Evolutionary conservation across 129 eudicot genomes (phyloP), one percentile per base, ranked within the genome.

Genomic region (Scalesia atractyloides): DNA sequence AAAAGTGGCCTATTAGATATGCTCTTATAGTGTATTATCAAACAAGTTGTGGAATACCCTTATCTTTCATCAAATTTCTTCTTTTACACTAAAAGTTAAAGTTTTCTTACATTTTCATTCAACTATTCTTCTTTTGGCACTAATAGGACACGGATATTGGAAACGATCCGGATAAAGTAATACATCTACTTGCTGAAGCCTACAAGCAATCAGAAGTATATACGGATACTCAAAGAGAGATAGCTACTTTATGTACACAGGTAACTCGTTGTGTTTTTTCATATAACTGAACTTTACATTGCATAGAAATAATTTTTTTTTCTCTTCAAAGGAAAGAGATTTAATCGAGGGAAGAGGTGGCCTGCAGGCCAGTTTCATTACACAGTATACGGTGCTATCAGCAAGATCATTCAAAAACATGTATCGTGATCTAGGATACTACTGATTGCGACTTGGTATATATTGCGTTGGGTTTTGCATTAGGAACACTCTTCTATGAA

Each of bases 381-480:
- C 74, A 53, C 97, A 91, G 19, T 87, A 86, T 20, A n/a, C 69
- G 9, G 71, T 85, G 52, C 82, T 91, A 43, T 78, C 91, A 3
- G 16, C 76, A 73, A 79, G 97, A 66, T 90, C 95, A 53, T 87
- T 80, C 59, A 64, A 72, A 14, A 87, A 91, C 77, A 87, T 91
- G 97, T 76, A 78, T 64, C 95, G 97, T 0, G 95, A 87, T 70
- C 39, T 66, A 9, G 97, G 97, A 57, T 91, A 90, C 77, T 90
- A 90, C 46, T 90, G 97, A 95, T 47, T 90, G 58, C 82, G 97
- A 53, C 84, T 90, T 69, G 83, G 64, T 47, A 85, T 90, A 85
- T 54, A 72, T 83, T 17, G 85, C 79, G 3, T 49, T 87, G 80
- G 84, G 82, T 13, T 73, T 87, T 11, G 87, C 91, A 56, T 9